Percentiles rank a stretch among this genome's conserved stretches.
These are phyloP conservation scores for Yamadazyma friedrichii DNA, from an alignment of 1,139 yeast species.

Conservation along the genomic window DNA sequence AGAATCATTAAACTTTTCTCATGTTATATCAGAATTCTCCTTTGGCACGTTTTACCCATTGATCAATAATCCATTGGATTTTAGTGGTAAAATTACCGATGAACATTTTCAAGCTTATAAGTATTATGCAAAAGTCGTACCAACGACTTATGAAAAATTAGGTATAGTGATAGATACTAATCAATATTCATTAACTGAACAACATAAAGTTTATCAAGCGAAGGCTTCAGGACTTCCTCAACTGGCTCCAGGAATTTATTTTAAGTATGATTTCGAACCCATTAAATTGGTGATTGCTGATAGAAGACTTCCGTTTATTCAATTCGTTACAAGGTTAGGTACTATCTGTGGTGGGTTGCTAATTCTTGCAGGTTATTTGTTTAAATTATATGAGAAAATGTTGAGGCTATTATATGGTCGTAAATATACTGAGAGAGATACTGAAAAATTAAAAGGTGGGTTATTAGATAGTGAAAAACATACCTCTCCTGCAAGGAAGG, in stretches of 20 bases:
- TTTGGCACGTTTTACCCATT: conserved; percentile 90
- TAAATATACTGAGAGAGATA: conserved; percentile 50
- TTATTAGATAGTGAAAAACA: conserved; percentile 18
- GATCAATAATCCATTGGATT: conserved; percentile 82
- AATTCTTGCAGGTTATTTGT: conserved; percentile 51
- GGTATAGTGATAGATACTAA: conserved; percentile 77
- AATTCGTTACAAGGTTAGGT: conserved; percentile 73
- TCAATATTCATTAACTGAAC: conserved; percentile 80
- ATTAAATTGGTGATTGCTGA: conserved; percentile 70
- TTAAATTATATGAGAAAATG: conserved; percentile 47
- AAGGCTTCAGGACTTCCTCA: conserved; percentile 23
- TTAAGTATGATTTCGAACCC: conserved; percentile 88
- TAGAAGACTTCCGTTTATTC: conserved; percentile 69
- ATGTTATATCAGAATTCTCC: conserved; percentile 81
- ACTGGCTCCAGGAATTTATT: conserved; percentile 73
- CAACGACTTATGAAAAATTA: conserved; percentile 70
- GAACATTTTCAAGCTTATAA: conserved; percentile 48
- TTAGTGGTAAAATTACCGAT: conserved; percentile 56
- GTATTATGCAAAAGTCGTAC: conserved; percentile 79
- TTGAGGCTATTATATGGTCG: conserved; percentile 48
- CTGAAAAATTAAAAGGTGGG: conserved; percentile 50
- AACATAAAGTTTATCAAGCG: conserved; percentile 25
- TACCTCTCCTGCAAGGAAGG: neutral
- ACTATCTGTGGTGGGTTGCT: conserved; percentile 77
- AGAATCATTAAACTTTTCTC: conserved; percentile 72